Percentiles rank a stretch among this genome's conserved stretches.
These are phyloP conservation scores for Petunia secreta DNA, from an alignment of 257 asterid species.

Conservation along the genomic window DNA sequence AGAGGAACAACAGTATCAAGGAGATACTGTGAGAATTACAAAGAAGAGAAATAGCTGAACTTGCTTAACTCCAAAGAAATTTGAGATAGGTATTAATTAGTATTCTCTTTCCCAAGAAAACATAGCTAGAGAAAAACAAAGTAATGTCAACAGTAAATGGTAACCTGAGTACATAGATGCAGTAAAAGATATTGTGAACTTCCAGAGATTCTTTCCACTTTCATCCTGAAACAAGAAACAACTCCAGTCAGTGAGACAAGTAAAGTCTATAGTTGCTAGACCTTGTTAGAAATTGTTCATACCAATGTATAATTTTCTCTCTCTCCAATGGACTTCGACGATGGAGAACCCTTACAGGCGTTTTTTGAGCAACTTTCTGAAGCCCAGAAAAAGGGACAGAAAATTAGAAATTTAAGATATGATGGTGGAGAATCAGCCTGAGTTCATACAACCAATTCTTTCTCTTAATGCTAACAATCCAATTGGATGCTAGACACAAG, in stretches of 20 bases:
- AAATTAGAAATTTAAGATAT: not conserved
- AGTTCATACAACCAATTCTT: too few species aligned
- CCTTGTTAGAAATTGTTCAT: conserved; percentile 29
- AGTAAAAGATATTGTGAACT: conserved; percentile 71
- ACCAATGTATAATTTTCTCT: conserved; percentile 84
- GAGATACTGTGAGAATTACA: too few species aligned
- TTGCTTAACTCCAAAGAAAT: not conserved
- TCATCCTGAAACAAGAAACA: conserved; percentile 68
- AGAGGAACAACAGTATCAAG: too few species aligned
- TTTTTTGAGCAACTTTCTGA: conserved; percentile 83
- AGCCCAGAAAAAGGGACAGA: conserved; percentile 28
- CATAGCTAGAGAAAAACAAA: not conserved
- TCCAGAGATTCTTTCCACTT: conserved; percentile 66
- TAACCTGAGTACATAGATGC: conserved; percentile 96
- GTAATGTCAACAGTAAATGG: not conserved
- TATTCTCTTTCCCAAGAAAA: not conserved
- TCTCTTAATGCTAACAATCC: not conserved
- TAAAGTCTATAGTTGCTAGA: conserved; percentile 9
- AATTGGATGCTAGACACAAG: not conserved
- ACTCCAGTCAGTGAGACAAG: conserved; percentile 25
- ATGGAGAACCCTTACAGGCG: conserved; percentile 97
- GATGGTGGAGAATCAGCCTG: not conserved
- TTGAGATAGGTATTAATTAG: not conserved
- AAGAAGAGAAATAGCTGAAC: too few species aligned
- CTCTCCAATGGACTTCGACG: conserved; percentile 96